phyloP scores from a whole-genome alignment of 1,284 basidiomycete genomes.

The Leccinum solheimii region DNA sequence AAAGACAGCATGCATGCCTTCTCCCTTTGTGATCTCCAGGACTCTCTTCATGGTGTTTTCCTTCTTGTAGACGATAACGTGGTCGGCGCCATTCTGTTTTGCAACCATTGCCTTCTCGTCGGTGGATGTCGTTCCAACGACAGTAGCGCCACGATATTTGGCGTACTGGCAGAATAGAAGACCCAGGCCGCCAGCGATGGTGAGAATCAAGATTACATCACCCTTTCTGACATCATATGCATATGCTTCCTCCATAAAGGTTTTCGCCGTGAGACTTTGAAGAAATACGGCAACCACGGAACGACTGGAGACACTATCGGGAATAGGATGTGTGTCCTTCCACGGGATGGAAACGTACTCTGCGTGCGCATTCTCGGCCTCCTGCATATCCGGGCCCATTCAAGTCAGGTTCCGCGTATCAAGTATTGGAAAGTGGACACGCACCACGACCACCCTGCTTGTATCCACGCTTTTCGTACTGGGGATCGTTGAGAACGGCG shows the following conservation, averaged over 20 bases:
- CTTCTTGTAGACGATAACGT: conserved; percentile 81
- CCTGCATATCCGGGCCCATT: conserved; percentile 41
- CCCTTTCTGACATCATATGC: conserved; percentile 75
- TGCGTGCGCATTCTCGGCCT: conserved; percentile 62
- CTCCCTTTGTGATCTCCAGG: conserved; percentile 75
- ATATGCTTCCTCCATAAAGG: conserved; percentile 83
- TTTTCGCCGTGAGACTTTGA: conserved; percentile 81
- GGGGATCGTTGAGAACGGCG: conserved; percentile 51
- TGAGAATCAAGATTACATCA: conserved; percentile 80
- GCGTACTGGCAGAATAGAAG: conserved; percentile 62
- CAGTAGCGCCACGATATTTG: conserved; percentile 77
- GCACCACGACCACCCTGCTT: conserved; percentile 62
- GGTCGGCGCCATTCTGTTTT: conserved; percentile 77
- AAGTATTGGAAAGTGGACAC: conserved; percentile 23
- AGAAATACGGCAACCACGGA: conserved; percentile 69
- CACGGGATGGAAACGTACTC: conserved; percentile 76
- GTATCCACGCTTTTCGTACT: conserved; percentile 60
- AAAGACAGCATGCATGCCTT: conserved; percentile 85
- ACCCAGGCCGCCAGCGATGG: conserved; percentile 82
- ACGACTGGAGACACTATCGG: conserved; percentile 58
- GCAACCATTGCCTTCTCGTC: conserved; percentile 85
- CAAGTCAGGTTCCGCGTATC: background rate
- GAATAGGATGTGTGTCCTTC: conserved; percentile 55
- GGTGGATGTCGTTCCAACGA: conserved; percentile 94
- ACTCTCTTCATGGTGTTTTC: conserved; percentile 73